Conservation (phyloP, 2,329 filamentous ascomycete species). For the Colletotrichum kahawae region DNA sequence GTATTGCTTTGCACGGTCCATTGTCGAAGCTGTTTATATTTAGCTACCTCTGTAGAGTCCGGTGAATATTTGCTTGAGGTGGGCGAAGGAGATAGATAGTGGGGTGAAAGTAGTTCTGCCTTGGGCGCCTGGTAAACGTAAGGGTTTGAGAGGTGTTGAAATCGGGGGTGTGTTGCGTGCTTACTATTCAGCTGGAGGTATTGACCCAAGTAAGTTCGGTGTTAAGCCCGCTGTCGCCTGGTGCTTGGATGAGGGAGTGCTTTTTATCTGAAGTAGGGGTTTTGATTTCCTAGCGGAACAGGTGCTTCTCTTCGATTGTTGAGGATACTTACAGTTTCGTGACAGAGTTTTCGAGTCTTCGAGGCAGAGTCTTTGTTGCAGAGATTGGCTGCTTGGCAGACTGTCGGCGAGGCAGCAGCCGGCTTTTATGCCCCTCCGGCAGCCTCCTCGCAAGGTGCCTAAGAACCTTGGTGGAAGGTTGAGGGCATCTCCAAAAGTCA, state of each 20-base stretch:
- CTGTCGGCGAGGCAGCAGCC: background rate
- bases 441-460: background rate
- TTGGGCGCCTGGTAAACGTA: background rate
- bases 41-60: background rate
- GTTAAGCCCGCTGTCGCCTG: background rate
- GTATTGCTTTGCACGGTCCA: background rate
- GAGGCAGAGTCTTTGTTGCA: background rate
- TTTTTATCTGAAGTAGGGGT: background rate
- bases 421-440: background rate
- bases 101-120: background rate
- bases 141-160: background rate
- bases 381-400: rapidly evolving
- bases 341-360: background rate
- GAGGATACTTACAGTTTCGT: background rate
- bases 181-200: background rate
- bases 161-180: background rate
- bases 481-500: background rate
- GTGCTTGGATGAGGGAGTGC: background rate
- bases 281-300: background rate
- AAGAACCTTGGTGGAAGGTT: background rate
- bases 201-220: background rate
- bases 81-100: background rate
- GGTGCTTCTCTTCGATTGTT: background rate
- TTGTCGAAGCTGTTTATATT: background rate
- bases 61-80: background rate